These are phyloP conservation scores for Kluyveromyces sp. DNA, from an alignment of 1,139 yeast species.

Conservation along the genomic window DNA sequence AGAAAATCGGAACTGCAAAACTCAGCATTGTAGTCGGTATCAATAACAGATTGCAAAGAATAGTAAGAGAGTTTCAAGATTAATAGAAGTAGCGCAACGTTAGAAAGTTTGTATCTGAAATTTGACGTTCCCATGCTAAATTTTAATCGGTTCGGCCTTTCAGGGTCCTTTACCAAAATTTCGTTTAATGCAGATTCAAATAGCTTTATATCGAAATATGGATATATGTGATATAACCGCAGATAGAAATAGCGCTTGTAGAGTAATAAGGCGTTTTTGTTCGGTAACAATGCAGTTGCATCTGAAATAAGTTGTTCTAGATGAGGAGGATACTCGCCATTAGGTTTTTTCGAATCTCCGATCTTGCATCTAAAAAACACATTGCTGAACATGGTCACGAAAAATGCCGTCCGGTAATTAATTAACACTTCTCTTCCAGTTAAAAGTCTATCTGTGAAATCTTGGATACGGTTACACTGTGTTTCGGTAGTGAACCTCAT, in stretches of 20 bases:
- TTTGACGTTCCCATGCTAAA: slow-evolving; percentile 3
- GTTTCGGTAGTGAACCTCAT: slow-evolving; percentile 1
- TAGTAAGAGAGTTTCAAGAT: slow-evolving; percentile 4
- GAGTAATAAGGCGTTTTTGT: background rate
- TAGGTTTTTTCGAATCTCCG: slow-evolving; percentile 2
- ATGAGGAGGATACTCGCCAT: slow-evolving; percentile 20
- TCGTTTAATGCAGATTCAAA: slow-evolving; percentile 12
- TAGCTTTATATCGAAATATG: slow-evolving; percentile 16
- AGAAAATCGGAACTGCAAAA: slow-evolving; percentile 1
- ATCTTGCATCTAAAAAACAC: slow-evolving; percentile 2
- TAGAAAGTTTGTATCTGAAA: slow-evolving; percentile 4
- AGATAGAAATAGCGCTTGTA: slow-evolving; percentile 13
- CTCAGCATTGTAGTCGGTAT: background rate
- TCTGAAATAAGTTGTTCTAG: slow-evolving; percentile 16
- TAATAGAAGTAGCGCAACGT: slow-evolving; percentile 4
- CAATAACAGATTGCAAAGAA: background rate
- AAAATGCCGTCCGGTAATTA: slow-evolving; percentile 3
- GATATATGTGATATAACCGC: slow-evolving; percentile 18
- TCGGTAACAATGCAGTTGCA: slow-evolving; percentile 13
- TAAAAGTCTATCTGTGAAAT: slow-evolving; percentile 2
- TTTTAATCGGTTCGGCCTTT: background rate
- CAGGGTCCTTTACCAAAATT: slow-evolving; percentile 2
- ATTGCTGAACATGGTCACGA: slow-evolving; percentile 3
- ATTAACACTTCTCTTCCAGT: slow-evolving; percentile 4
- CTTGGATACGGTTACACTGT: slow-evolving; percentile 2